Evolutionary conservation across 371 early-diverging fungal genomes (phyloP), one percentile per base, ranked within the genome.

Genomic region (Encephalitozoon hellem): DNA sequence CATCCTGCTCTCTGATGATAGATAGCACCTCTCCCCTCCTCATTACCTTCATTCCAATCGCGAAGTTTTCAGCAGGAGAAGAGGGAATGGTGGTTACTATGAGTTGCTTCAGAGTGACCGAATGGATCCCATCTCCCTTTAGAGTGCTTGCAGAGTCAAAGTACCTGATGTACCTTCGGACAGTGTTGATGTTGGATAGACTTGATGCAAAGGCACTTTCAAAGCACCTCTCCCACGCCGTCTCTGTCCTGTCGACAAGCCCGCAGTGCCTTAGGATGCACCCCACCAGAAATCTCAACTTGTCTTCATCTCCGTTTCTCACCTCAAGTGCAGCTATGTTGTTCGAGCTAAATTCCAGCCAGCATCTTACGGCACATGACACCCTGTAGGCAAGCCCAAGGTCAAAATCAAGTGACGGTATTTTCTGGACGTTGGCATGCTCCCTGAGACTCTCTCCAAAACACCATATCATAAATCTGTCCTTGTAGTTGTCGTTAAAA

Each of bases 391-490:
- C 47, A 59, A 49, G 18, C 8, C 38, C 28, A 47, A 76, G 52
- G 47, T 70, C 54, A 42, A 43, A 80, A 5, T 67, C 69, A 41
- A 64, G n/a, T 1, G 32, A 25, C 41, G 26, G 15, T 26, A 72
- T 34, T 30, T 9, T 38, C 25, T 51, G 51, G 23, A 72, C 12
- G 38, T 42, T 42, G 11, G 9, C 12, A 11, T 42, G 11, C 15
- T 42, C 15, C 43, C 11, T 42, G 47, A 23, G 34, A 18, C 43
- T 49, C n/a, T 68, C 65, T 1, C 25, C 51, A 15, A 66, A 41
- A 21, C 39, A 23, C 82, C 80, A 87, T 4, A 88, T 53, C 84
- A 88, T 81, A 76, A 83, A 88, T 23, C 80, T 69, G 11, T 76
- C 69, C 23, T 68, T 43, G 76, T 85, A 87, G 38, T 84, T 43